Evolutionary conservation across 2,329 filamentous ascomycete species (phyloP).

Genomic region (Trichoderma sp.): DNA sequence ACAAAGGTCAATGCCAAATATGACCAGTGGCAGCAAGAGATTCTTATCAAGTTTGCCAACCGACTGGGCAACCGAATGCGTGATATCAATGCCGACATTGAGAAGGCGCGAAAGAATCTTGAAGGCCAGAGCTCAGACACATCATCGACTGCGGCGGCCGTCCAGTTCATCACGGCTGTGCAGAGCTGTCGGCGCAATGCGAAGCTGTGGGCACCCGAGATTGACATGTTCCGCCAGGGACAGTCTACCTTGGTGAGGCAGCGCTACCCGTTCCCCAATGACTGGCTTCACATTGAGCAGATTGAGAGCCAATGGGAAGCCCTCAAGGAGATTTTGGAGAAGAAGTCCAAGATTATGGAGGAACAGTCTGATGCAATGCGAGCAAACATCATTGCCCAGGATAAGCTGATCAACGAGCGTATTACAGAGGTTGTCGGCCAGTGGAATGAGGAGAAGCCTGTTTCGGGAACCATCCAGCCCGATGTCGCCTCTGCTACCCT

Average conservation of each 20-base stretch:
- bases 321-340: conserved; percentile 84
- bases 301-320: conserved; percentile 95
- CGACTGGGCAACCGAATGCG: conserved; percentile 88
- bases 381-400: conserved; percentile 92
- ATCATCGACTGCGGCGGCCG: conserved; percentile 92
- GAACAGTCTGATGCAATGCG: conserved; percentile 94
- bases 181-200: conserved; percentile 95
- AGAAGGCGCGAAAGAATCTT: conserved; percentile 84
- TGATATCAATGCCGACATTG: conserved; percentile 88
- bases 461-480: conserved; percentile 90
- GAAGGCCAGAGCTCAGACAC: conserved; percentile 92
- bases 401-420: conserved; percentile 85
- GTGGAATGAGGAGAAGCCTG: conserved; percentile 96
- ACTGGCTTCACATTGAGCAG: conserved; percentile 96
- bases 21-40: conserved; percentile 99
- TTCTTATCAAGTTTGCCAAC: conserved; percentile 86
- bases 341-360: conserved; percentile 93
- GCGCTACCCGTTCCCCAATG: conserved; percentile 87
- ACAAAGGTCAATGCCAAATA: conserved; percentile 99
- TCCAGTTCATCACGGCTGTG: conserved; percentile 97
- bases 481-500: conserved; percentile 84
- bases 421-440: conserved; percentile 80
- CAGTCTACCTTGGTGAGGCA: conserved; percentile 90
- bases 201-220: conserved; percentile 90
- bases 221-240: conserved; percentile 93